phyloP scores from a whole-genome alignment of 257 asterid species.

The Echites panduratus region DNA sequence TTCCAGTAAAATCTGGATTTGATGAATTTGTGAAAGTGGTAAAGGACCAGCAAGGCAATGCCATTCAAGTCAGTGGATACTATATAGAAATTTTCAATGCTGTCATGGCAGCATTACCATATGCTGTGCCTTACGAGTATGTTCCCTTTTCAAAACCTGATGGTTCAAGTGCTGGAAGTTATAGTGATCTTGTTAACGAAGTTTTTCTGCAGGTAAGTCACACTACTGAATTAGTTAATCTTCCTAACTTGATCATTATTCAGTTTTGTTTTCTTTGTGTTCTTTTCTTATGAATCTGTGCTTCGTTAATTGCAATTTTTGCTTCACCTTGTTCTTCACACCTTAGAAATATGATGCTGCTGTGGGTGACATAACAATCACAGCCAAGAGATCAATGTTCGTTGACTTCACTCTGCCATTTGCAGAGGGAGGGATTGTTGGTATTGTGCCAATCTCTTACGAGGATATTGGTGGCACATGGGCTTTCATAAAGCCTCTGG shows the following conservation, averaged over 20 bases:
- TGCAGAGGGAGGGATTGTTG: constrained; percentile 37
- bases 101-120: background rate
- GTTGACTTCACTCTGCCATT: constrained; percentile 40
- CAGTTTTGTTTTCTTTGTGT: background rate
- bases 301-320: background rate
- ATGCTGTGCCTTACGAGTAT: background rate
- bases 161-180: constrained; percentile 1
- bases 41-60: background rate
- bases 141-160: background rate
- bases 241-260: background rate
- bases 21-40: background rate
- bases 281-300: background rate
- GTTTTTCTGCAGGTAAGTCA: constrained; percentile 1
- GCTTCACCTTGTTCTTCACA: background rate
- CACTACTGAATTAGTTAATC: background rate
- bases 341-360: constrained; percentile 29
- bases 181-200: background rate
- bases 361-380: constrained; percentile 42
- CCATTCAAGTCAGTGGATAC: background rate
- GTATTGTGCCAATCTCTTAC: constrained; percentile 25
- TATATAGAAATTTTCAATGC: background rate
- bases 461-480: constrained; percentile 18
- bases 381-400: constrained; percentile 28
- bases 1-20: background rate
- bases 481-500: constrained; percentile 29